These are phyloP conservation scores for Mycena vitilis DNA, from an alignment of 768 basidiomycete species.

Conservation along the genomic window DNA sequence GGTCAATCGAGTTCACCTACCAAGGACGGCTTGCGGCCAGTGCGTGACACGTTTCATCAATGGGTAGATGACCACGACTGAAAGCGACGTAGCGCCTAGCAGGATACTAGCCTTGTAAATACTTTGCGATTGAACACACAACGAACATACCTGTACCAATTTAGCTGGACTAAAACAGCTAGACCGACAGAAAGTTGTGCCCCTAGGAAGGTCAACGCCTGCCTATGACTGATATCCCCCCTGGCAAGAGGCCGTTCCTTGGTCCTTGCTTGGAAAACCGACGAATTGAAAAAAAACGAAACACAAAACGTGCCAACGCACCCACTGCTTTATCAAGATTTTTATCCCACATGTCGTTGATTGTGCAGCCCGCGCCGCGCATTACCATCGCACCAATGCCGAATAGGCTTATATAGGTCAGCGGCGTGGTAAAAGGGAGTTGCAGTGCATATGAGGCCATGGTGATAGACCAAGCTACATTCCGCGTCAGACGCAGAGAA, in stretches of 20 bases:
- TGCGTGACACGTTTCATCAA: constrained; percentile 97
- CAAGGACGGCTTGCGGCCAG: constrained; percentile 97
- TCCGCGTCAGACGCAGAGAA: constrained; percentile 5
- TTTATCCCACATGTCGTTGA: constrained; percentile 99
- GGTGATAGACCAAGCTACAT: constrained; percentile 96
- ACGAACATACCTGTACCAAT: constrained; percentile 90
- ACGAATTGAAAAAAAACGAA: constrained; percentile 1
- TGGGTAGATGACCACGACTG: constrained; percentile 90
- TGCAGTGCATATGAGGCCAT: constrained; percentile 91
- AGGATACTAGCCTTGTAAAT: constrained; percentile 69
- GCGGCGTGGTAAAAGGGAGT: constrained; percentile 71
- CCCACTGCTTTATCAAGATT: constrained; percentile 93
- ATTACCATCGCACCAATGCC: constrained; percentile 93
- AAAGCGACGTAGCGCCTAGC: constrained; percentile 91
- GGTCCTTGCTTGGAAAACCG: constrained; percentile 73
- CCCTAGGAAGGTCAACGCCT: constrained; percentile 86
- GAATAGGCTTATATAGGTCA: constrained; percentile 85
- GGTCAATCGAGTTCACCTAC: constrained; percentile 55
- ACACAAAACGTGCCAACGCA: constrained; percentile 47
- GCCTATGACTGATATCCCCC: constrained; percentile 79
- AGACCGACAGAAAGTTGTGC: constrained; percentile 86
- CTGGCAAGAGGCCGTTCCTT: constrained; percentile 87
- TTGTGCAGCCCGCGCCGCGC: constrained; percentile 98
- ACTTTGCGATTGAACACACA: not conserved
- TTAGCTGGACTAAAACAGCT: constrained; percentile 88